Evolutionary conservation across 2,329 filamentous ascomycete species (phyloP).

Genomic region (Colletotrichum orbiculare): DNA sequence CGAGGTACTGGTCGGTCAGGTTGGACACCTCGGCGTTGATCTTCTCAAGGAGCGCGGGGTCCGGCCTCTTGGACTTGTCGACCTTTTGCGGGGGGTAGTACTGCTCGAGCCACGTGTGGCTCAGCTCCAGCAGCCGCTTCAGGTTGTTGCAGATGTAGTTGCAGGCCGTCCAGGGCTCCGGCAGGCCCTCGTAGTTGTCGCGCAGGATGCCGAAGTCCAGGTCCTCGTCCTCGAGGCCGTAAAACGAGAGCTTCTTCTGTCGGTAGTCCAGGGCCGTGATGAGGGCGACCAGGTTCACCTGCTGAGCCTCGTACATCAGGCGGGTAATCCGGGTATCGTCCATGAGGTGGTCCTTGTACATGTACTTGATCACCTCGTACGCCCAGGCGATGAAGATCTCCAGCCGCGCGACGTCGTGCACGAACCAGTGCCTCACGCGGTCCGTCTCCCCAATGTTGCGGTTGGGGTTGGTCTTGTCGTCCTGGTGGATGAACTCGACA

Average conservation of each 20-base stretch:
- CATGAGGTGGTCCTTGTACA: conserved; percentile 71
- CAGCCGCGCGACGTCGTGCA: conserved; percentile 78
- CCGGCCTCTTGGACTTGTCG: conserved; percentile 45
- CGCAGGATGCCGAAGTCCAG: conserved; percentile 73
- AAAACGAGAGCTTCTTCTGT: conserved; percentile 72
- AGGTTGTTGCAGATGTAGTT: conserved; percentile 70
- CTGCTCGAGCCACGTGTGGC: conserved; percentile 64
- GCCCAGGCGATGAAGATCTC: conserved; percentile 84
- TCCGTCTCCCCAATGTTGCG: conserved; percentile 78
- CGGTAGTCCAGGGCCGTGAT: conserved; percentile 78
- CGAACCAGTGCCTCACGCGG: conserved; percentile 86
- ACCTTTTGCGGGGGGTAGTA: conserved; percentile 50
- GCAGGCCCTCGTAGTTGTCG: conserved; percentile 74
- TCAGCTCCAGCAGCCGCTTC: conserved; percentile 69
- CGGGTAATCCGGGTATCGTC: conserved; percentile 65
- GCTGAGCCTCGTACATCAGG: conserved; percentile 74
- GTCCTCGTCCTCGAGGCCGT: conserved; percentile 77
- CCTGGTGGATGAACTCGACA: conserved; percentile 79
- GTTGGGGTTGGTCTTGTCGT: conserved; percentile 77
- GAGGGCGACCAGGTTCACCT: conserved; percentile 76
- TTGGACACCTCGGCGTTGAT: conserved; percentile 61
- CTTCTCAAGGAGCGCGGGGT: conserved; percentile 54
- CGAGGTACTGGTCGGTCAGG: conserved; percentile 66
- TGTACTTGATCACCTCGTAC: conserved; percentile 78
- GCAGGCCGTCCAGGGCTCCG: conserved; percentile 88